phyloP scores from a whole-genome alignment of 805 yeast genomes.

The Candida alai region DNA sequence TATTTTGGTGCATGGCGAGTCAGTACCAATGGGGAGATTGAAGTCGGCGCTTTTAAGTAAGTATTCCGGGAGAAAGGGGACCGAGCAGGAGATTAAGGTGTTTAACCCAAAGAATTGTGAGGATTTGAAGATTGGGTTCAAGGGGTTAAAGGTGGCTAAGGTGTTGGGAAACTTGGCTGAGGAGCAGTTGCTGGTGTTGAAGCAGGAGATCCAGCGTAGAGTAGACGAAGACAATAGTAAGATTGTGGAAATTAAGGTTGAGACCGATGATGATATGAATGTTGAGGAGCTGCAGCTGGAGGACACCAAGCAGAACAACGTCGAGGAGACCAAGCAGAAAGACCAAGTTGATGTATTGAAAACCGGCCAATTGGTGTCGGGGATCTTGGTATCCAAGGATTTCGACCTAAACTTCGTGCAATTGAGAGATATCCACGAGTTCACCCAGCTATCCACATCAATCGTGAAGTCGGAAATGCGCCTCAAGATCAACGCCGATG shows the following conservation, averaged over 20 bases:
- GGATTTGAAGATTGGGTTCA: constrained; percentile 68
- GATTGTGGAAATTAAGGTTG: constrained; percentile 28
- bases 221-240: constrained; percentile 44
- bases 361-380: constrained; percentile 51
- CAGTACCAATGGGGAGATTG: constrained; percentile 96
- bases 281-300: constrained; percentile 12
- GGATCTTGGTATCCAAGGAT: constrained; percentile 87
- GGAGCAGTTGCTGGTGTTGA: constrained; percentile 29
- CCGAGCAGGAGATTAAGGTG: constrained; percentile 86
- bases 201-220: constrained; percentile 55
- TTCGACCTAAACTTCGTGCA: constrained; percentile 82
- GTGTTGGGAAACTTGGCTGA: constrained; percentile 54
- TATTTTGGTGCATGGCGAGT: constrained; percentile 94
- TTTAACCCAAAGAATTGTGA: constrained; percentile 92
- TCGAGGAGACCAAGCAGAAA: constrained; percentile 1
- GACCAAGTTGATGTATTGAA: constrained; percentile 8
- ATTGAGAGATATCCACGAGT: constrained; percentile 84
- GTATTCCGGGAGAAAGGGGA: constrained; percentile 74
- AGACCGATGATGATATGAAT: constrained; percentile 12
- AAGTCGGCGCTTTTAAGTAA: constrained; percentile 89
- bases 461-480: constrained; percentile 79
- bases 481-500: constrained; percentile 73
- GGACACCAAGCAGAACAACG: constrained; percentile 10
- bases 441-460: constrained; percentile 81
- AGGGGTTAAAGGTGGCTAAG: constrained; percentile 81